These are phyloP conservation scores for Penicillium hordei DNA, from an alignment of 2,329 filamentous ascomycete genomes.

Conservation along the genomic window DNA sequence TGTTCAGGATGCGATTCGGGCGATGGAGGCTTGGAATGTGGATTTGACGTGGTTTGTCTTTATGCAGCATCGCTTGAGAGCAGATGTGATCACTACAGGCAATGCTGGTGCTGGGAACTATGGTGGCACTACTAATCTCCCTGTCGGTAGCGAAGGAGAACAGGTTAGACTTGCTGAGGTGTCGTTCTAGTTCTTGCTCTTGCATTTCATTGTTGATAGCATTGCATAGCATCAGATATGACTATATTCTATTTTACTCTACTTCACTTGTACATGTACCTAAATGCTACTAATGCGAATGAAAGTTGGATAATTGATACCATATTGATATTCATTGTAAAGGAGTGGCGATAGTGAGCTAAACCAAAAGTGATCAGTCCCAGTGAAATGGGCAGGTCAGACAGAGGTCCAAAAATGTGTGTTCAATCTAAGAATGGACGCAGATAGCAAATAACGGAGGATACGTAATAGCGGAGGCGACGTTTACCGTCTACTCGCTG, in stretches of 20 bases:
- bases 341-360: constrained; percentile 25
- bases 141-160: not conserved
- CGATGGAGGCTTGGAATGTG: constrained; percentile 45
- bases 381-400: not conserved
- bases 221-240: not conserved
- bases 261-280: not conserved
- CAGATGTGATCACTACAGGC: not conserved
- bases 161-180: constrained; percentile 34
- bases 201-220: not conserved
- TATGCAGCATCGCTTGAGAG: constrained; percentile 18
- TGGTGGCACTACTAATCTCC: not conserved
- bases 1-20: constrained; percentile 34
- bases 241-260: not conserved
- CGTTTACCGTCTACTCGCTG: constrained; percentile 42
- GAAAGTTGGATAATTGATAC: not conserved
- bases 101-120: not conserved
- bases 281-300: not conserved
- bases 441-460: constrained; percentile 3
- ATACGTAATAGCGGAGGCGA: not conserved
- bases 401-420: not conserved
- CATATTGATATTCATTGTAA: constrained; percentile 7
- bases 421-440: not conserved
- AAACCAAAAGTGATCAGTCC: constrained; percentile 9
- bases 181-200: constrained; percentile 21
- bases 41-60: constrained; percentile 47